Evolutionary conservation across 805 yeast species (phyloP).

Genomic region (Tetrapisispora taiwanensis): DNA sequence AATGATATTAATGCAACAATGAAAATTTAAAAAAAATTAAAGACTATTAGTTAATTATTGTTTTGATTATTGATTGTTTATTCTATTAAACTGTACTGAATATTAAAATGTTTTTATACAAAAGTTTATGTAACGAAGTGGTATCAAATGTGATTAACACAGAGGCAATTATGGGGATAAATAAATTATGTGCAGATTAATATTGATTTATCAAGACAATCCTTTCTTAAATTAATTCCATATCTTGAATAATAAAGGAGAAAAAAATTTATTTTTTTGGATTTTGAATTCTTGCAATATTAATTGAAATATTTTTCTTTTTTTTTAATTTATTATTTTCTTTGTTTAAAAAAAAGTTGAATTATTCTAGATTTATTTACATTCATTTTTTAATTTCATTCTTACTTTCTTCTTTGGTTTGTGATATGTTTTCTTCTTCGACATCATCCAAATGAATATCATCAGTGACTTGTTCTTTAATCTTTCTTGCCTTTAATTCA

Average conservation of each 20-base stretch:
- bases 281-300: neutral
- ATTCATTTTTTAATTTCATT: neutral
- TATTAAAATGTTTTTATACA: neutral
- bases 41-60: too few relatives aligned
- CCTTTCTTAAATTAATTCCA: neutral
- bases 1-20: too few relatives aligned
- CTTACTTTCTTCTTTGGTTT: neutral
- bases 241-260: neutral
- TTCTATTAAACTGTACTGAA: conserved; percentile 3
- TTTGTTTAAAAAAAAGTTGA: too few relatives aligned
- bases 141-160: neutral
- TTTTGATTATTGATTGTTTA: neutral
- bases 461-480: conserved; percentile 25
- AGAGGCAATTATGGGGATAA: neutral
- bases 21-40: too few relatives aligned
- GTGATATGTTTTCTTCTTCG: conserved; percentile 6
- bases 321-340: neutral
- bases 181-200: neutral
- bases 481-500: conserved; percentile 46
- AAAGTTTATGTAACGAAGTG: neutral
- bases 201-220: neutral
- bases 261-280: neutral
- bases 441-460: conserved; percentile 32
- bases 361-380: neutral
- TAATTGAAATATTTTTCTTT: neutral